A percentile compares a stretch with the other conserved stretches of the same genome.
Evolutionary conservation across 345 rosid genomes (phyloP).

Genomic region (Brassica rapa): DNA sequence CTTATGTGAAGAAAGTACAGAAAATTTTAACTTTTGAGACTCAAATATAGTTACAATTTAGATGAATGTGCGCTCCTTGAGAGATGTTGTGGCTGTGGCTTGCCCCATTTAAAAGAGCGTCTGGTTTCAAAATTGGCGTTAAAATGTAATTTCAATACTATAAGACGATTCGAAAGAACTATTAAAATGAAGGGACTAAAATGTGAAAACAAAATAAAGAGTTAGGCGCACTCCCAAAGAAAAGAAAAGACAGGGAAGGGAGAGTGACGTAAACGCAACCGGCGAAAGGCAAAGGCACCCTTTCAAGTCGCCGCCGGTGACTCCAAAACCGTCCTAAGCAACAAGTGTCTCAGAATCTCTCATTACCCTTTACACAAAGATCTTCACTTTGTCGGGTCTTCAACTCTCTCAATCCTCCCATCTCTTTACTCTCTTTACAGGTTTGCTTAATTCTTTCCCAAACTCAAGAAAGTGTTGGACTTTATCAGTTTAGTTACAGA

Average conservation of each 20-base stretch:
- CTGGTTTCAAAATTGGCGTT: too few species aligned
- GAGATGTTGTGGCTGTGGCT: too few species aligned
- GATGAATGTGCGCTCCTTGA: neutral
- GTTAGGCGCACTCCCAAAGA: constrained; percentile 16
- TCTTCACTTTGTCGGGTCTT: constrained; percentile 9
- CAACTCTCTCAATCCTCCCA: neutral
- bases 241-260: constrained; percentile 23
- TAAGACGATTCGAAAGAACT: neutral
- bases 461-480: neutral
- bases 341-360: neutral
- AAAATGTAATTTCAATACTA: neutral
- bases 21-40: neutral
- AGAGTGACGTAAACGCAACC: constrained; percentile 43
- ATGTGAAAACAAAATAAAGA: constrained; percentile 14
- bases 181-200: constrained; percentile 13
- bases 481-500: neutral
- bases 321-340: neutral
- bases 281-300: constrained; percentile 29
- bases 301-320: constrained; percentile 36
- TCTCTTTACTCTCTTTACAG: constrained; percentile 12
- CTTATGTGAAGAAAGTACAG: constrained; percentile 3
- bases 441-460: constrained; percentile 9
- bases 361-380: constrained; percentile 22
- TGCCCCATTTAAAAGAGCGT: constrained; percentile 47
- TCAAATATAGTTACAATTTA: neutral